A percentile compares a stretch with the other conserved stretches of the same genome.
Conservation (phyloP, 768 basidiomycete genomes). For the Dacryopinax primogenitus region DNA sequence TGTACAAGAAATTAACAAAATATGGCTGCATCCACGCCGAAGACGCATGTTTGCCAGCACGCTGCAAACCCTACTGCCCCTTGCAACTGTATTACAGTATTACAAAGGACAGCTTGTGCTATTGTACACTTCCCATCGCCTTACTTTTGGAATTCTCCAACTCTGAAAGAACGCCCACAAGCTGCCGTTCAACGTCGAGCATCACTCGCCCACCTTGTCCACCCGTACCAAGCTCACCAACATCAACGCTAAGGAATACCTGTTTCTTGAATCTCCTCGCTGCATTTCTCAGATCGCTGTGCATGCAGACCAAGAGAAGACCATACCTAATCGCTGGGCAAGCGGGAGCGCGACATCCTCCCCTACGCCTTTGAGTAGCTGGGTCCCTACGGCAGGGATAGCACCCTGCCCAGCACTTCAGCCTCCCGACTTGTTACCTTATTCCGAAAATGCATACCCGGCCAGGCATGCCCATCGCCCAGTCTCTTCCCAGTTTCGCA, state of each 20-base stretch:
- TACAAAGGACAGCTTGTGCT: too few relatives aligned
- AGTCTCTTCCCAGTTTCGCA: neutral
- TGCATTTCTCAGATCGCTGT: slow-evolving; percentile 23
- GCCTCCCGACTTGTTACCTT: neutral
- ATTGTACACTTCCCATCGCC: slow-evolving; percentile 5
- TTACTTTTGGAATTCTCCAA: slow-evolving; percentile 19
- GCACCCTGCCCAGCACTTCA: neutral
- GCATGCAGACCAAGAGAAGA: slow-evolving; percentile 12
- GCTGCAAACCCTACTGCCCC: slow-evolving; percentile 9
- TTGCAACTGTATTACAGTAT: too few relatives aligned
- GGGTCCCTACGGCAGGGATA: slow-evolving; percentile 39
- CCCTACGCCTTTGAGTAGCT: slow-evolving; percentile 47
- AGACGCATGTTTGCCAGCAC: slow-evolving; percentile 6
- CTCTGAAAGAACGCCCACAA: slow-evolving; percentile 38
- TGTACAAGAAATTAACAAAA: neutral
- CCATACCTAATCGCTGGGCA: slow-evolving; percentile 67
- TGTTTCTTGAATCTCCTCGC: slow-evolving; percentile 52
- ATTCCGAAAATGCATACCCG: neutral
- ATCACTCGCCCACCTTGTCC: slow-evolving; percentile 31
- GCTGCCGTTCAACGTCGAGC: slow-evolving; percentile 48
- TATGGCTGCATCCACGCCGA: too few relatives aligned
- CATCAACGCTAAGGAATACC: slow-evolving; percentile 62
- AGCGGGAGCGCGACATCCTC: slow-evolving; percentile 57
- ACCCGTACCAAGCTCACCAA: slow-evolving; percentile 23
- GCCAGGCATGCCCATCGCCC: neutral